phyloP scores from a whole-genome alignment of 2,329 filamentous ascomycete genomes.

The Botrytis galanthina region DNA sequence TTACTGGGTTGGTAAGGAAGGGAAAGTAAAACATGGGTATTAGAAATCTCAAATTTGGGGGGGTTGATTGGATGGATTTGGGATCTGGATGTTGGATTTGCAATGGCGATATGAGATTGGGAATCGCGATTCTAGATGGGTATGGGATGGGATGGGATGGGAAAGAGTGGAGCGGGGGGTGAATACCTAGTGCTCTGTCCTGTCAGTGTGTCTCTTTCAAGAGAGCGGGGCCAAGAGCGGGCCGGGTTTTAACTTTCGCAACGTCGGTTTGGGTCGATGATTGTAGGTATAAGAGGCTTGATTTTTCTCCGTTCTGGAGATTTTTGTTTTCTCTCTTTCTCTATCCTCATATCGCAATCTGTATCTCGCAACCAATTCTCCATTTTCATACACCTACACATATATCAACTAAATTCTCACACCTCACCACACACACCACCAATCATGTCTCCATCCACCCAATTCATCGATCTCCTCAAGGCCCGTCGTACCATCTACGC shows the following conservation, averaged over 20 bases:
- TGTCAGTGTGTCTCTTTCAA: not conserved
- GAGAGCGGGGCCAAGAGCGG: not conserved
- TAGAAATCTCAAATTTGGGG: not conserved
- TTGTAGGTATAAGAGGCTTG: not conserved
- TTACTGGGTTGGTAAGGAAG: not conserved
- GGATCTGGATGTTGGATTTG: not conserved
- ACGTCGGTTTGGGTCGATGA: not conserved
- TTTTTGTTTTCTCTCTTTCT: not conserved
- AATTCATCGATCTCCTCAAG: conserved; percentile 60
- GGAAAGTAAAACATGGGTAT: not conserved
- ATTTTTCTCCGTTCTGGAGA: not conserved
- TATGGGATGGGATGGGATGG: not conserved
- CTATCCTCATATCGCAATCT: no score
- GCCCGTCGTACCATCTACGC: conserved; percentile 68
- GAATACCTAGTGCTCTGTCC: not conserved
- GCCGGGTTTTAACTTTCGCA: not conserved
- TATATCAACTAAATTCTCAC: not conserved
- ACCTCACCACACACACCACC: not conserved
- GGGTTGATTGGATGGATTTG: not conserved
- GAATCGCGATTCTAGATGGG: not conserved
- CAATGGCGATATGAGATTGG: not conserved
- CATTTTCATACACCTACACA: not conserved
- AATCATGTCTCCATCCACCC: conserved; percentile 19
- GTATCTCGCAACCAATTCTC: not conserved
- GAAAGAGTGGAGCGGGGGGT: not conserved